These are phyloP conservation scores for Aspergillus egyptiacus DNA, from an alignment of 495 filamentous ascomycete genomes.

Conservation along the genomic window DNA sequence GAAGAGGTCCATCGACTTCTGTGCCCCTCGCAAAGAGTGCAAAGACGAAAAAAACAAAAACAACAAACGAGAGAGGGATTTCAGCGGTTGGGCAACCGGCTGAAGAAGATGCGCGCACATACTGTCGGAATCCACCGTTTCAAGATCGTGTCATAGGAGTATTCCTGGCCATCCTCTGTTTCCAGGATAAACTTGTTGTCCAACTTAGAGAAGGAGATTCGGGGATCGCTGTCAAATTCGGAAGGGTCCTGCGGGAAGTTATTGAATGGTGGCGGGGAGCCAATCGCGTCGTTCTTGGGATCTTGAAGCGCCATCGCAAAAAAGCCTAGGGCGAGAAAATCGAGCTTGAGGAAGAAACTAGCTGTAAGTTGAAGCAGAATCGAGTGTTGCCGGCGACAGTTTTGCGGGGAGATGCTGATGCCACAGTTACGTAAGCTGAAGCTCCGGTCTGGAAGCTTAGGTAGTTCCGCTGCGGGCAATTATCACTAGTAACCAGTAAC, in stretches of 20 bases:
- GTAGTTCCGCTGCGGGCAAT: neutral
- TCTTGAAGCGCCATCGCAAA: slow-evolving; percentile 17
- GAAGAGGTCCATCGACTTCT: slow-evolving; percentile 8
- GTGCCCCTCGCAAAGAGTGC: neutral
- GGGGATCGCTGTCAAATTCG: slow-evolving; percentile 75
- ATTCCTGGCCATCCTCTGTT: slow-evolving; percentile 78
- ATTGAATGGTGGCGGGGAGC: slow-evolving; percentile 14
- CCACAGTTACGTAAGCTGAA: slow-evolving; percentile 15
- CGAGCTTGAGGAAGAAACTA: neutral
- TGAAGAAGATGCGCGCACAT: slow-evolving; percentile 26
- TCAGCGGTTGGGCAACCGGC: slow-evolving; percentile 15
- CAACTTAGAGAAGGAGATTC: slow-evolving; percentile 78
- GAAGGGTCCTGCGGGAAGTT: slow-evolving; percentile 63
- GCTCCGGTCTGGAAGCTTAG: neutral
- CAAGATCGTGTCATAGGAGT: slow-evolving; percentile 64
- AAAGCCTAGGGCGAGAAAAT: neutral
- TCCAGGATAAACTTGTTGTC: slow-evolving; percentile 79
- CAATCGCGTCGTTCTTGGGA: slow-evolving; percentile 19
- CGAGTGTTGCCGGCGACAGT: neutral
- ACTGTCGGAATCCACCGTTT: slow-evolving; percentile 77
- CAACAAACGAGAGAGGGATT: neutral
- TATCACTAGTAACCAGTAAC: too few relatives aligned
- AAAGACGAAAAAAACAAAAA: neutral
- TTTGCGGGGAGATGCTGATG: slow-evolving; percentile 14
- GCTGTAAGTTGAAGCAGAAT: neutral